A percentile compares a stretch with the other conserved stretches of the same genome.
Evolutionary conservation across 2,329 filamentous ascomycete species (phyloP).

Genomic region (Cladosporium sp.): DNA sequence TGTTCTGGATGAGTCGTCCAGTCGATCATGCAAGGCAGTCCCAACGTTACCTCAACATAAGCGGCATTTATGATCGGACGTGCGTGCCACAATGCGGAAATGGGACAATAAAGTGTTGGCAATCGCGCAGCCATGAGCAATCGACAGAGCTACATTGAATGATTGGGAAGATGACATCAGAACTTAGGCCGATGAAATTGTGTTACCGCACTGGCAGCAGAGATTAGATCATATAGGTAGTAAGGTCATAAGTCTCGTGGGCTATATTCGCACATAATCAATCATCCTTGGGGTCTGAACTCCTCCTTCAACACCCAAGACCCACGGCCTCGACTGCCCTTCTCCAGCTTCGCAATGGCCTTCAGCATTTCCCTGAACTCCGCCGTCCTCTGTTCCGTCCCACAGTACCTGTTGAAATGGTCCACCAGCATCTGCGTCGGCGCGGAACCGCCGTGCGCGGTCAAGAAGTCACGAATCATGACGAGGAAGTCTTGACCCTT

Average conservation of each 20-base stretch:
- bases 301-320: slow-evolving; percentile 63
- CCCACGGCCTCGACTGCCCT: slow-evolving; percentile 50
- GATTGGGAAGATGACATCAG: neutral
- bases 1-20: too few species aligned
- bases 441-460: slow-evolving; percentile 72
- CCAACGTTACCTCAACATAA: too few species aligned
- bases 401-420: slow-evolving; percentile 82
- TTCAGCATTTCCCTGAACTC: slow-evolving; percentile 83
- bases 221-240: neutral
- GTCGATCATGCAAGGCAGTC: too few species aligned
- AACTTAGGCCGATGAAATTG: neutral
- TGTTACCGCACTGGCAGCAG: neutral
- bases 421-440: slow-evolving; percentile 84
- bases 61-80: neutral
- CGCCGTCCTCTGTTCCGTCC: slow-evolving; percentile 64
- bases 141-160: neutral
- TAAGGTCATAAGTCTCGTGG: neutral
- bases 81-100: neutral
- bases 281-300: slow-evolving; percentile 37
- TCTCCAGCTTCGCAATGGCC: slow-evolving; percentile 70
- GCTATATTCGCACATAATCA: neutral
- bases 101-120: neutral
- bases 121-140: neutral
- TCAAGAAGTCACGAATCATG: slow-evolving; percentile 74
- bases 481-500: slow-evolving; percentile 47